phyloP scores from a whole-genome alignment of 176 grass and related monocot species.

The Pharus latifolius region DNA sequence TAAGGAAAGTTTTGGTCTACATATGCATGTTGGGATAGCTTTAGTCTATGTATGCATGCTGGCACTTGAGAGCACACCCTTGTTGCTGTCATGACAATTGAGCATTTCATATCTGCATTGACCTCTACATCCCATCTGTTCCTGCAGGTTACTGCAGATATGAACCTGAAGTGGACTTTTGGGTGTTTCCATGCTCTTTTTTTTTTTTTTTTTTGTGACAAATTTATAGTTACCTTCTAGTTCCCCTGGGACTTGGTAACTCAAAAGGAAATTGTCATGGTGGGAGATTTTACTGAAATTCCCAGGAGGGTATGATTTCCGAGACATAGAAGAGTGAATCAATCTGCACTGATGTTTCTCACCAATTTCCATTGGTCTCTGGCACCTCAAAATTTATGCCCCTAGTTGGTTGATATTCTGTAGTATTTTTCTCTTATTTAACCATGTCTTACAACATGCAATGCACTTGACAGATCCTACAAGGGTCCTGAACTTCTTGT shows the following conservation, averaged over 20 bases:
- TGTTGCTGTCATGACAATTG: neutral
- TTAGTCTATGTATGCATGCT: neutral
- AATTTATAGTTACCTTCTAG: neutral
- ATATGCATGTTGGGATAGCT: neutral
- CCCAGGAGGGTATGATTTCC: neutral
- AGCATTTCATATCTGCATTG: neutral
- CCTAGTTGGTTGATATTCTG: neutral
- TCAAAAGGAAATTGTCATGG: neutral
- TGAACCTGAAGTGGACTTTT: neutral
- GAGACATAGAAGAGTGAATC: neutral
- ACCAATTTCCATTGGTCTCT: neutral
- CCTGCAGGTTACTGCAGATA: neutral
- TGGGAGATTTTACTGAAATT: neutral
- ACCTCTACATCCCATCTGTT: neutral
- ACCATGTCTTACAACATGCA: neutral
- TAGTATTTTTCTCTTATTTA: neutral
- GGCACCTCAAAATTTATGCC: neutral
- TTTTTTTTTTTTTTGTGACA: neutral
- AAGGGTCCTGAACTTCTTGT: constrained; percentile 96
- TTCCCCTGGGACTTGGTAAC: too few species aligned
- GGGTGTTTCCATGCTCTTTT: neutral
- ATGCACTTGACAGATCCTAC: constrained; percentile 41
- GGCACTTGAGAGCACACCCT: neutral
- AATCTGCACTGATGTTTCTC: neutral
- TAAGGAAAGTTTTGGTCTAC: neutral